phyloP scores from a whole-genome alignment of 805 yeast genomes.

The Wickerhamiella hasegawae region DNA sequence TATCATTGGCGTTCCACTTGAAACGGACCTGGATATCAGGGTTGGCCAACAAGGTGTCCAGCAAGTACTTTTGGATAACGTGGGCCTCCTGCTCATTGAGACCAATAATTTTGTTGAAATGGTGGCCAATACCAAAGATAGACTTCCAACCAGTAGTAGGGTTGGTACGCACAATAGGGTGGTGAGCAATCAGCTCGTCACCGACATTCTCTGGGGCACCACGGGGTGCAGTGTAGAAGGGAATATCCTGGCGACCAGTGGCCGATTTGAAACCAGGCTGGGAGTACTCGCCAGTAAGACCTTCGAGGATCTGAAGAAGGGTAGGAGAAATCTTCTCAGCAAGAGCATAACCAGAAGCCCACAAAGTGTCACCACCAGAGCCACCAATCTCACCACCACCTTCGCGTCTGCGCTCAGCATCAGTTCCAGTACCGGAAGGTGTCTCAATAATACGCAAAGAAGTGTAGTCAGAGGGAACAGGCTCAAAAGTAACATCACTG shows the following conservation, averaged over 20 bases:
- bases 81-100: constrained; percentile 35
- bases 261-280: constrained; percentile 2
- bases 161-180: constrained; percentile 47
- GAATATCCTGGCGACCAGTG: neutral
- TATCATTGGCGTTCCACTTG: constrained; percentile 36
- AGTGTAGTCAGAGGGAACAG: constrained; percentile 40
- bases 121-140: constrained; percentile 35
- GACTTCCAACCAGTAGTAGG: constrained; percentile 53
- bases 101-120: constrained; percentile 37
- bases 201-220: constrained; percentile 20
- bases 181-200: constrained; percentile 22
- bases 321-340: constrained; percentile 37
- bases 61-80: constrained; percentile 31
- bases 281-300: constrained; percentile 16
- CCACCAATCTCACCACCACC: constrained; percentile 14
- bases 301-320: constrained; percentile 31
- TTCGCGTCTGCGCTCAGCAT: constrained; percentile 5
- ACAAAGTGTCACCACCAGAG: constrained; percentile 36
- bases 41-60: constrained; percentile 31
- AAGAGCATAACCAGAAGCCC: constrained; percentile 38
- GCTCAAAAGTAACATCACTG: constrained; percentile 40
- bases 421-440: constrained; percentile 28
- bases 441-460: constrained; percentile 34
- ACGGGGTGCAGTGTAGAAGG: constrained; percentile 13
- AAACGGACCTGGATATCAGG: constrained; percentile 41